Base-by-base conservation (phyloP, 306 rosid species). In the Nissolia schottii region DNA sequence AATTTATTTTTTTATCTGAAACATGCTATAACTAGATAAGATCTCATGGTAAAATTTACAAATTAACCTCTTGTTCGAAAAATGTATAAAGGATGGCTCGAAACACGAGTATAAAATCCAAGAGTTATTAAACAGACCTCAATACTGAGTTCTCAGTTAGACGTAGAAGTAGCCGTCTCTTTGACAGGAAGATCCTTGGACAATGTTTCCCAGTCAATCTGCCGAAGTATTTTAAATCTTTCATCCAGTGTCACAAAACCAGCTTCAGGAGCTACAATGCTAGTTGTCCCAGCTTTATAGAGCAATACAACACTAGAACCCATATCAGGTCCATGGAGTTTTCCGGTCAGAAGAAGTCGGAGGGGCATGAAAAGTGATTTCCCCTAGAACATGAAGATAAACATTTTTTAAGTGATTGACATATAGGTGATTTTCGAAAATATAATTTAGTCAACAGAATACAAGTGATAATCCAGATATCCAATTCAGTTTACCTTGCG, bases 361-460 rank as follows among this genome's bases (percentile, higher is more conserved):
- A 93, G 88, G 1, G 98, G 98, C 96, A 93, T 93, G 87, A 93
- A 93, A 70, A 93, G 94, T 4, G 87, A 86, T 88, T 93, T 93
- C 32, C 97, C 96, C 98, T 93, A 72, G 19, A 64, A 80, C 37
- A 73, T 9, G 20, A 38, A 40, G 40, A 77, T 22, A 18, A 63
- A 29, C 46, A 72, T n/a, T 45, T 57, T 51, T 63, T 46, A 45
- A 59, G 58, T 56, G 43, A 19, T 2, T 18, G 29, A 34, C 40
- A 50, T 34, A 7, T 53, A 7, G 11, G 20, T 19, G 38, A 58
- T 3, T 27, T n/a, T 16, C 15, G 1, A 72, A 22, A 51, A 46
- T 19, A n/a, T 10, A 49, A 64, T 28, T 60, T 28, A 70, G 1
- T 51, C 5, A 16, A 61, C 13, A 43, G 7, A 1, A 22, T 27